Base-by-base conservation (phyloP, 2,329 filamentous ascomycete species). In the Botrytis sinoallii region DNA sequence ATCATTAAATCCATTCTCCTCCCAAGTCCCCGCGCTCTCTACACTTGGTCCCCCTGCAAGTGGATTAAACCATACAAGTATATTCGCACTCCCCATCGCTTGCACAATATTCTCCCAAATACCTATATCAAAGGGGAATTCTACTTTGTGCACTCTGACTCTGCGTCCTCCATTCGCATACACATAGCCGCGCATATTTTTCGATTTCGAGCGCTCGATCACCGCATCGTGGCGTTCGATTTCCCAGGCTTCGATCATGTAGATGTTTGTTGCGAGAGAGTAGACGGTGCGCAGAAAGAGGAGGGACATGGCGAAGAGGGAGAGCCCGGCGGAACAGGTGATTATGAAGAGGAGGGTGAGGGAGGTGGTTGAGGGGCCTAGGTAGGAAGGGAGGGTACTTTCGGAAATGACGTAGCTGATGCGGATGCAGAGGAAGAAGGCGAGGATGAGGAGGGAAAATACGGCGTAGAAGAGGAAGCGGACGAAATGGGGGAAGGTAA, bases 161-260 rank as follows among this genome's bases (percentile, higher is more conserved):
- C 85, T 82, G 77, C 82, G 84, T 8, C 87, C 87, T 7, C 86
- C 86, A 42, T 85, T 84, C 1, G 76, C 78, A 32, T 82, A 83
- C 4, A 82, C 80, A 71, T 80, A 80, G 4, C 82, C 80, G 1
- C 85, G 82, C n/a, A 79, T 81, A 48, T 83, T 83, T 66, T 79
- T 77, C 8, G 85, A 82, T 79, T 92, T 92, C 92, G 92, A 95
- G 75, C 87, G 86, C 82, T 97, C 93, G 78, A 97, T 96, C 81
- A 92, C 93, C 38, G 92, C 95, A 25, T 69, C 66, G 81, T 92
- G 90, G 0, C 89, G 85, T 77, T 92, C 89, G 65, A 89, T 82
- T 79, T 92, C 93, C 93, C 93, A 95, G 74, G 87, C 86, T 82
- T 97, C 93, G 78, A 97, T 96, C 81, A 92, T 93, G 42, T 92